Evolutionary conservation across 2,329 filamentous ascomycete genomes (phyloP).

Genomic region (Chaetomiaceae sp.): DNA sequence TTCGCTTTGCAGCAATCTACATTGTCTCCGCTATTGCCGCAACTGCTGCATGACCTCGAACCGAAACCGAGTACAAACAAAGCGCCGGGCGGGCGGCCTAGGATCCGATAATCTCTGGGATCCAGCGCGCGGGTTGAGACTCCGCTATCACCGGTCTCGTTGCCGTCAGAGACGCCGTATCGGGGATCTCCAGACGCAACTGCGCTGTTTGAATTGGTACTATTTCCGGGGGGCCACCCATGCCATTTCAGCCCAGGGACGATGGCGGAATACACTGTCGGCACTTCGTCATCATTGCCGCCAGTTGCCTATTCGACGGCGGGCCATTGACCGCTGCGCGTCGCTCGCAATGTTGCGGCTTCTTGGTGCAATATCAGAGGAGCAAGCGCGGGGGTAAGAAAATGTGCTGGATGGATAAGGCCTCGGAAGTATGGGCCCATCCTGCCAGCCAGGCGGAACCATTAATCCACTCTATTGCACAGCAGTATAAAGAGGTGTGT

Average conservation of each 20-base stretch:
- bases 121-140: background rate
- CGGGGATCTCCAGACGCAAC: too few species aligned
- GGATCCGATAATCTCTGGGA: background rate
- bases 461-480: background rate
- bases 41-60: background rate
- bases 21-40: slow-evolving; percentile 15
- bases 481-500: background rate
- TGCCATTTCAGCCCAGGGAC: background rate
- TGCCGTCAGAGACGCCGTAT: too few species aligned
- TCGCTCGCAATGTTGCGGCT: background rate
- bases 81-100: background rate
- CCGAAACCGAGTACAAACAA: slow-evolving; percentile 8
- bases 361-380: background rate
- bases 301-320: slow-evolving; percentile 8
- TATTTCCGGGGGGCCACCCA: background rate
- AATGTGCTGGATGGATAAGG: slow-evolving; percentile 3
- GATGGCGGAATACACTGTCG: slow-evolving; percentile 16
- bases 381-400: background rate
- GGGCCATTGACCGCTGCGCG: background rate
- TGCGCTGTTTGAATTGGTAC: too few species aligned
- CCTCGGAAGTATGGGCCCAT: background rate
- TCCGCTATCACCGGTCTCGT: background rate
- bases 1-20: background rate
- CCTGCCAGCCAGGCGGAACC: background rate
- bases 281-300: slow-evolving; percentile 17